Evolutionary conservation across 371 early-diverging fungal genomes (phyloP).

Genomic region (Umbelopsis sp.): DNA sequence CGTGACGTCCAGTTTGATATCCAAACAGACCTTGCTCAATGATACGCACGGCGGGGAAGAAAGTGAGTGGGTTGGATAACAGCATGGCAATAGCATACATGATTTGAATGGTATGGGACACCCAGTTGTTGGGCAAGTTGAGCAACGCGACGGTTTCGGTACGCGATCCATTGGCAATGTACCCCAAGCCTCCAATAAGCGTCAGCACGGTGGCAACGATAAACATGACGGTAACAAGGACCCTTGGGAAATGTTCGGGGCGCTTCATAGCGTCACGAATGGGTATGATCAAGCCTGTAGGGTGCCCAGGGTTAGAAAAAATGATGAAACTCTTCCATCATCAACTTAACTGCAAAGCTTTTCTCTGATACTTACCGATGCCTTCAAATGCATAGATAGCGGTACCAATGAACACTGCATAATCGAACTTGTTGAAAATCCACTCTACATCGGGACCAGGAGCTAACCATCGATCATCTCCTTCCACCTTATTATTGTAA

Average conservation of each 20-base stretch:
- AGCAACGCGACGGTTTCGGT: constrained; percentile 84
- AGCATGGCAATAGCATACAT: constrained; percentile 89
- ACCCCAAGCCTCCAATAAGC: constrained; percentile 79
- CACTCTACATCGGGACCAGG: constrained; percentile 45
- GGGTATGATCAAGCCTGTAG: constrained; percentile 82
- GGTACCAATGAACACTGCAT: constrained; percentile 88
- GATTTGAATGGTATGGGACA: constrained; percentile 68
- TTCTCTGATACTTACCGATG: constrained; percentile 38
- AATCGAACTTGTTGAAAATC: constrained; percentile 55
- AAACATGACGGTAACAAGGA: constrained; percentile 72
- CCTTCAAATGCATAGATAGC: constrained; percentile 95
- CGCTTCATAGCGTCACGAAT: constrained; percentile 86
- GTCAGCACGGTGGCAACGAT: constrained; percentile 74
- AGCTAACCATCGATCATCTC: constrained; percentile 30
- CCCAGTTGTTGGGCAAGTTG: constrained; percentile 72
- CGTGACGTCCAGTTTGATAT: constrained; percentile 46
- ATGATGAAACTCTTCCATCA: background rate
- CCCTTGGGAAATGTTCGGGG: constrained; percentile 77
- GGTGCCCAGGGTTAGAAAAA: background rate
- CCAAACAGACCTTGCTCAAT: constrained; percentile 75
- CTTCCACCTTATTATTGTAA: constrained; percentile 17
- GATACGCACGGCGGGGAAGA: constrained; percentile 90
- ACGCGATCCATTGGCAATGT: constrained; percentile 82
- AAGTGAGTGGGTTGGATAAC: constrained; percentile 81
- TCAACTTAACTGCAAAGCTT: too few species aligned